A percentile compares a stretch with the other conserved stretches of the same genome.
Conservation (phyloP, 441 rosid genomes). For the Brassica hybrid region DNA sequence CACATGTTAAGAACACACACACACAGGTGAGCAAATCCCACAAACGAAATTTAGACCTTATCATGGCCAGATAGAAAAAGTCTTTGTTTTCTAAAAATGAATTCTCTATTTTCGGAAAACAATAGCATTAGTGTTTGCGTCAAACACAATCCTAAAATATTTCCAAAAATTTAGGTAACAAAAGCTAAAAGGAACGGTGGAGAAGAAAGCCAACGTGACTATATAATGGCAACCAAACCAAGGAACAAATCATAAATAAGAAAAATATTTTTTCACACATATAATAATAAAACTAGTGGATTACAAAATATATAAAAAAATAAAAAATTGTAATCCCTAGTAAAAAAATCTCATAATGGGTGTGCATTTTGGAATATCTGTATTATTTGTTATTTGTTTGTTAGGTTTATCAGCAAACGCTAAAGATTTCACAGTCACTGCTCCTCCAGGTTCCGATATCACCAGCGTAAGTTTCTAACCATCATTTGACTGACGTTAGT, state of each 20-base stretch:
- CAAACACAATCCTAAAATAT: neutral
- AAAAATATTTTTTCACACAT: neutral
- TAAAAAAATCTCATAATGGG: slow-evolving; percentile 7
- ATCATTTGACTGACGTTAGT: neutral
- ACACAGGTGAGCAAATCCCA: neutral
- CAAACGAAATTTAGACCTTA: neutral
- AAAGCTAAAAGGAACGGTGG: slow-evolving; percentile 18
- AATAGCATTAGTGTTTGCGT: neutral
- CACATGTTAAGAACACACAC: neutral
- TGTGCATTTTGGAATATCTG: slow-evolving; percentile 17
- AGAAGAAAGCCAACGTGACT: slow-evolving; percentile 13
- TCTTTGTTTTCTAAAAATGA: slow-evolving; percentile 13
- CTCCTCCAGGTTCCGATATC: slow-evolving; percentile 37
- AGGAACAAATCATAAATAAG: slow-evolving; percentile 12
- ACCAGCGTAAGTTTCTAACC: slow-evolving; percentile 19
- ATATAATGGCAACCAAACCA: slow-evolving; percentile 25
- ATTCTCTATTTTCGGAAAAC: neutral
- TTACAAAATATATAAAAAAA: slow-evolving; percentile 12
- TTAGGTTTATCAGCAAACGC: slow-evolving; percentile 38
- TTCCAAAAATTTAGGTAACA: neutral
- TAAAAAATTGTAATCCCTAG: slow-evolving; percentile 27
- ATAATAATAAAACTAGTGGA: slow-evolving; percentile 20
- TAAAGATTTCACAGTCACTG: slow-evolving; percentile 24
- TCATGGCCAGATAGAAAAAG: neutral
- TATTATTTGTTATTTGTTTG: slow-evolving; percentile 21